phyloP scores from a whole-genome alignment of 176 grass and related monocot species.

The Aegilops speltoides region DNA sequence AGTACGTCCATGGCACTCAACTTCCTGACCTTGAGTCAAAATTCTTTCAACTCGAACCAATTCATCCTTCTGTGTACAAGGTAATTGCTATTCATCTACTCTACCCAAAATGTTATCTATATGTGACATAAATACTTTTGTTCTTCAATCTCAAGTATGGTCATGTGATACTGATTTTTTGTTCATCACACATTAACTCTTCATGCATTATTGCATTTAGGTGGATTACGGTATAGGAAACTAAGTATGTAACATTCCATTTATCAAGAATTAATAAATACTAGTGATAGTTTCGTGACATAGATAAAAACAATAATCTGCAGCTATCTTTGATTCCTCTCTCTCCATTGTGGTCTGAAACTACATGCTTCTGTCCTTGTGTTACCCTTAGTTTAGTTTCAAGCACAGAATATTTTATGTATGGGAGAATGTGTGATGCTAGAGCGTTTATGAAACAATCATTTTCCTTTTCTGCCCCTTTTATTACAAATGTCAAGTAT shows the following conservation, averaged over 20 bases:
- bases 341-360: not conserved
- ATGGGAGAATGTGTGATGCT: not conserved
- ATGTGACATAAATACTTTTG: not conserved
- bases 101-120: not conserved
- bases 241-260: not conserved
- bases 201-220: not conserved
- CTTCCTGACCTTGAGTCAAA: conserved; percentile 89
- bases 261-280: not conserved
- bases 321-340: not conserved
- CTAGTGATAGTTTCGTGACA: not conserved
- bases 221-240: not conserved
- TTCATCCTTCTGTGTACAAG: conserved; percentile 98
- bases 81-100: conserved; percentile 27
- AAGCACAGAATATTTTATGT: not conserved
- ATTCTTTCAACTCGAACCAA: conserved; percentile 90
- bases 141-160: not conserved
- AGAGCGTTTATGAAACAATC: not conserved
- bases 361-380: not conserved
- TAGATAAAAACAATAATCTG: not conserved
- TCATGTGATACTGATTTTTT: conserved; percentile 9
- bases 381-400: not conserved
- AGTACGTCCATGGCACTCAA: conserved; percentile 91
- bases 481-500: not conserved
- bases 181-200: not conserved
- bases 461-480: not conserved